Conservation (phyloP, 2,329 filamentous ascomycete genomes). For the Coniochaeta prunicola region DNA sequence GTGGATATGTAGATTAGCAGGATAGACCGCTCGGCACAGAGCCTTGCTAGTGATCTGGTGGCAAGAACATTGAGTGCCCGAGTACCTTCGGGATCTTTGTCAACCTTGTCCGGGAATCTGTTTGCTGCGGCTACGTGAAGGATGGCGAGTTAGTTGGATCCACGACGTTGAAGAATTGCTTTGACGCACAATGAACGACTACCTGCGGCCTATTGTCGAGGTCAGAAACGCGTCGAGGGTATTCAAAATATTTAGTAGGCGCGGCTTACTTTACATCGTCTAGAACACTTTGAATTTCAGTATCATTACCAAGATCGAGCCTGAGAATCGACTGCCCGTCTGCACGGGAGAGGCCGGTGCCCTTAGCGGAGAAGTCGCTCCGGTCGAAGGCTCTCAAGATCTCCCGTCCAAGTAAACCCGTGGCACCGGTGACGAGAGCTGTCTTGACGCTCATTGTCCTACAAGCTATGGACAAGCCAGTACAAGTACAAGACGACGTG, state of each 20-base stretch:
- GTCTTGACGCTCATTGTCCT: constrained; percentile 33
- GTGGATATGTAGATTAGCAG: constrained; percentile 74
- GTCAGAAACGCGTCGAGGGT: not conserved
- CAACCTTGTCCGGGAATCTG: constrained; percentile 79
- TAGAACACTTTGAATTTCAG: constrained; percentile 41
- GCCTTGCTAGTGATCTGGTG: constrained; percentile 56
- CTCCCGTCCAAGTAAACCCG: constrained; percentile 74
- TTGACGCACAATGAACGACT: constrained; percentile 65
- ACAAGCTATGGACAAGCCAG: not conserved
- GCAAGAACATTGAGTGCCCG: constrained; percentile 68
- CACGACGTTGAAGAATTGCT: not conserved
- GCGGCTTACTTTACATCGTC: constrained; percentile 45
- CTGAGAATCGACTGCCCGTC: constrained; percentile 61
- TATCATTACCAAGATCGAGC: constrained; percentile 40
- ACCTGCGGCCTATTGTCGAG: constrained; percentile 36
- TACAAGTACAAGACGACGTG: not conserved
- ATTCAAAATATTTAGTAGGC: not conserved
- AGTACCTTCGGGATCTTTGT: constrained; percentile 69
- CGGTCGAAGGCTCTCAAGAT: constrained; percentile 64
- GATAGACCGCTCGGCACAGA: constrained; percentile 54
- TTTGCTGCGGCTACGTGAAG: constrained; percentile 61
- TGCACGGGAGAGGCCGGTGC: constrained; percentile 68
- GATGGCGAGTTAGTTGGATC: not conserved
- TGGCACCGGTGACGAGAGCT: constrained; percentile 76
- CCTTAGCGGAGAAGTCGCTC: constrained; percentile 61